A percentile compares a stretch with the other conserved stretches of the same genome.
Evolutionary conservation across 495 filamentous ascomycete genomes (phyloP).

Genomic region (Jackrogersella multiformis): DNA sequence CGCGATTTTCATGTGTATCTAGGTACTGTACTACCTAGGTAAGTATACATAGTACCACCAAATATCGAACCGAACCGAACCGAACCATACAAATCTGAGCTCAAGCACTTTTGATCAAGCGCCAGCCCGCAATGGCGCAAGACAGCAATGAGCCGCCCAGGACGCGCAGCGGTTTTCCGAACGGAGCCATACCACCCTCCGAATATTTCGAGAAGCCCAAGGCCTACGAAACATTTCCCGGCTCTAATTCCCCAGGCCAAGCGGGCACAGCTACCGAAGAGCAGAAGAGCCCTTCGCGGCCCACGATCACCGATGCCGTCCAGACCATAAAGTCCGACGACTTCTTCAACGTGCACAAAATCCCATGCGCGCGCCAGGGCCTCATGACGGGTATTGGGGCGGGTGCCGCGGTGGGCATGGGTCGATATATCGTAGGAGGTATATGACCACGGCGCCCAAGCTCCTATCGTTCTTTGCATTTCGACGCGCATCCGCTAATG

Average conservation of each 20-base stretch:
- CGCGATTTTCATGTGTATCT: conserved; percentile 23
- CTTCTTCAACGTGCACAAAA: conserved; percentile 76
- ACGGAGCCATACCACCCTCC: conserved; percentile 48
- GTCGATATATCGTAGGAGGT: conserved; percentile 81
- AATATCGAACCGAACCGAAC: conserved; percentile 19
- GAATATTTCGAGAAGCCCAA: conserved; percentile 45
- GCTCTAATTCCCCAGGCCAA: conserved; percentile 46
- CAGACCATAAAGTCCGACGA: conserved; percentile 73
- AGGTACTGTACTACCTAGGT: too few species aligned
- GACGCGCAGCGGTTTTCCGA: conserved; percentile 48
- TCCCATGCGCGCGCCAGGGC: conserved; percentile 84
- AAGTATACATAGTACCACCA: background rate
- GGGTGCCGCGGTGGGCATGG: conserved; percentile 76
- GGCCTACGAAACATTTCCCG: conserved; percentile 54
- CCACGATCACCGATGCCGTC: conserved; percentile 68
- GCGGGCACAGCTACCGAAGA: conserved; percentile 20
- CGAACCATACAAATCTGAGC: conserved; percentile 14
- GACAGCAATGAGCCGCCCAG: conserved; percentile 38
- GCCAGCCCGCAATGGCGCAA: conserved; percentile 38
- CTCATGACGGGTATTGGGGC: conserved; percentile 82
- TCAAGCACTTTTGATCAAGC: background rate
- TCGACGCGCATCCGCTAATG: conserved; percentile 18
- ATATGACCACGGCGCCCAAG: conserved; percentile 37
- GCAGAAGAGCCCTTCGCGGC: conserved; percentile 59
- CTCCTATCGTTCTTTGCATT: background rate